Evolutionary conservation across 257 asterid genomes (phyloP).

Genomic region (Solanum pimpinellifolium): DNA sequence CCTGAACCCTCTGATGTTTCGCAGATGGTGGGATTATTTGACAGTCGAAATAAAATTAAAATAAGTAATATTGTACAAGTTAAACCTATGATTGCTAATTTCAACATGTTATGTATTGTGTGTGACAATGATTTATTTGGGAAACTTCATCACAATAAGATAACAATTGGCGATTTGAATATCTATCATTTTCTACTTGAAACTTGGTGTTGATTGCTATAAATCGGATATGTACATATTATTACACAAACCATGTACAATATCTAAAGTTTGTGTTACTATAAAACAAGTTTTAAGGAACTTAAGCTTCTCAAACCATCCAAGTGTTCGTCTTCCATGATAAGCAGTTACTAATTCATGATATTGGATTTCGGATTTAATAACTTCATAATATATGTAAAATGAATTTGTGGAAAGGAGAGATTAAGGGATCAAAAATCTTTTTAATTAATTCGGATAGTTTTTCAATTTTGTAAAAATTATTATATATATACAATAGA

Average conservation of each 20-base stretch:
- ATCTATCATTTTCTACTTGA: neutral
- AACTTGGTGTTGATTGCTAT: neutral
- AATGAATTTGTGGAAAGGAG: neutral
- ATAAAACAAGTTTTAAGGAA: neutral
- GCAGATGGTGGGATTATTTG: neutral
- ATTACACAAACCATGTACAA: neutral
- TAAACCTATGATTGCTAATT: neutral
- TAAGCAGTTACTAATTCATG: neutral
- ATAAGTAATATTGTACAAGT: neutral
- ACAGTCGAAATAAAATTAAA: neutral
- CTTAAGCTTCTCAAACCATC: neutral
- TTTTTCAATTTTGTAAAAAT: neutral
- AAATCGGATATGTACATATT: neutral
- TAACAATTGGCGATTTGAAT: neutral
- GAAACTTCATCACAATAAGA: neutral
- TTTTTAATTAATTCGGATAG: neutral
- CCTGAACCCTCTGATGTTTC: neutral
- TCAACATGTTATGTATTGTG: neutral
- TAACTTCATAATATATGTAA: neutral
- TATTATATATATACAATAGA: neutral
- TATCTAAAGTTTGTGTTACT: neutral
- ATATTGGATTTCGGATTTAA: neutral
- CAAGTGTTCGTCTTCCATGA: neutral
- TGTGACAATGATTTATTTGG: neutral
- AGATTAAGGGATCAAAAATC: neutral